Conservation (phyloP, 106 monocot genomes). For the Xerophyta viscosa region DNA sequence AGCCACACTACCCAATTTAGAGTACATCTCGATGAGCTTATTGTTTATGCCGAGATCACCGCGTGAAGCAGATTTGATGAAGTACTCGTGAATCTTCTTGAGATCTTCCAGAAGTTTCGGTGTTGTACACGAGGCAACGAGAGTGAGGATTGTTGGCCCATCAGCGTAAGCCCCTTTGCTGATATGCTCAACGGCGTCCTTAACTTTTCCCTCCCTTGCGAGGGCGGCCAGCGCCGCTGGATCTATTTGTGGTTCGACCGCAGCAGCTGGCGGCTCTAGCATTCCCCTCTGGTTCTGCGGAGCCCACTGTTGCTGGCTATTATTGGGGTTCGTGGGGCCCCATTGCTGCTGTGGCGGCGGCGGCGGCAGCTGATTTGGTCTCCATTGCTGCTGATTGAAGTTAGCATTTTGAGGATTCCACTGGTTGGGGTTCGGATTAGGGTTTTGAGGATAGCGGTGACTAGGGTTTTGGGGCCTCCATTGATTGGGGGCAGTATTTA, state of each 20-base stretch:
- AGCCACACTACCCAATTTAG: constrained; percentile 40
- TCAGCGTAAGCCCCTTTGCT: constrained; percentile 45
- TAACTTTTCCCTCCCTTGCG: constrained; percentile 54
- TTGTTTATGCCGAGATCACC: constrained; percentile 64
- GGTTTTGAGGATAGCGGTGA: background rate
- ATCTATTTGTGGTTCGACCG: constrained; percentile 21
- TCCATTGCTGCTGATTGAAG: background rate
- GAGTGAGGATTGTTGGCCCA: constrained; percentile 33
- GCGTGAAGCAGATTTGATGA: constrained; percentile 58
- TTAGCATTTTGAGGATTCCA: background rate
- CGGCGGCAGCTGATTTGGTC: background rate
- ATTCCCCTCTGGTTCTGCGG: background rate
- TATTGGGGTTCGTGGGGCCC: too few species aligned
- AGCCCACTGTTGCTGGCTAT: background rate
- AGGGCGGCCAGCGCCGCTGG: constrained; percentile 47
- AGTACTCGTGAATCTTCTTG: constrained; percentile 72
- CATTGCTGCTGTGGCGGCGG: background rate
- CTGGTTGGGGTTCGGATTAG: background rate
- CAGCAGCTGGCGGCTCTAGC: constrained; percentile 1
- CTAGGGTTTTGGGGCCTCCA: constrained; percentile 2
- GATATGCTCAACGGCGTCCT: constrained; percentile 59
- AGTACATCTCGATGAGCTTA: constrained; percentile 57
- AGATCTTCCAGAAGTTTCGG: constrained; percentile 63
- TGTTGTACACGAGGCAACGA: constrained; percentile 43
- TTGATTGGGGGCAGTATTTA: background rate